Evolutionary conservation across 2,329 filamentous ascomycete species (phyloP).

Genomic region (Cladosporium sp.): DNA sequence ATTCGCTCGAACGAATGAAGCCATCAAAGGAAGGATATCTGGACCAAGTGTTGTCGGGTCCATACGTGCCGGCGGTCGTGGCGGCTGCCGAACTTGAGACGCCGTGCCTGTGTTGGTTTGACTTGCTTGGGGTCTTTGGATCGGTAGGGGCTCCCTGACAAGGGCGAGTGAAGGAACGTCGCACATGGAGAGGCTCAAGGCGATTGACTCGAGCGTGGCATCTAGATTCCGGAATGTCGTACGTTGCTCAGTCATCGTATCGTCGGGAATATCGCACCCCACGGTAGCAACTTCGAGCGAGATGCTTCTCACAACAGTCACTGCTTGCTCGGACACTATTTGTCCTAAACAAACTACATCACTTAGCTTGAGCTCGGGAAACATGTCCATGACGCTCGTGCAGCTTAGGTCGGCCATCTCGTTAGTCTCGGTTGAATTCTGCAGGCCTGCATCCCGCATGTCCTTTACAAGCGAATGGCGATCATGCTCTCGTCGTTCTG

Average conservation of each 20-base stretch:
- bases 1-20: constrained; percentile 73
- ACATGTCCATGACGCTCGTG: constrained; percentile 21
- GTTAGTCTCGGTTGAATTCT: background rate
- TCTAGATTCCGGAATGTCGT: background rate
- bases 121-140: constrained; percentile 21
- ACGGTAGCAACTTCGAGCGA: background rate
- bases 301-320: constrained; percentile 3
- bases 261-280: background rate
- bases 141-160: constrained; percentile 25
- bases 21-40: constrained; percentile 52
- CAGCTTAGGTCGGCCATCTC: too few relatives aligned
- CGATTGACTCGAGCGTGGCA: constrained; percentile 17
- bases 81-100: constrained; percentile 28
- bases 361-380: constrained; percentile 24
- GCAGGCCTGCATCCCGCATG: background rate
- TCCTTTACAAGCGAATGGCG: background rate
- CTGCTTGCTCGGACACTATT: constrained; percentile 36
- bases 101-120: constrained; percentile 21
- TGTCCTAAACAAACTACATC: constrained; percentile 38
- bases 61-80: constrained; percentile 32
- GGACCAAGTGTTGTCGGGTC: constrained; percentile 33
- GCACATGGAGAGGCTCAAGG: constrained; percentile 23
- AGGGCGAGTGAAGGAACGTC: constrained; percentile 33
- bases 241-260: too few relatives aligned
- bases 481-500: background rate